phyloP scores from a whole-genome alignment of 108 stramenopile species.

The Ochromonas danica region DNA sequence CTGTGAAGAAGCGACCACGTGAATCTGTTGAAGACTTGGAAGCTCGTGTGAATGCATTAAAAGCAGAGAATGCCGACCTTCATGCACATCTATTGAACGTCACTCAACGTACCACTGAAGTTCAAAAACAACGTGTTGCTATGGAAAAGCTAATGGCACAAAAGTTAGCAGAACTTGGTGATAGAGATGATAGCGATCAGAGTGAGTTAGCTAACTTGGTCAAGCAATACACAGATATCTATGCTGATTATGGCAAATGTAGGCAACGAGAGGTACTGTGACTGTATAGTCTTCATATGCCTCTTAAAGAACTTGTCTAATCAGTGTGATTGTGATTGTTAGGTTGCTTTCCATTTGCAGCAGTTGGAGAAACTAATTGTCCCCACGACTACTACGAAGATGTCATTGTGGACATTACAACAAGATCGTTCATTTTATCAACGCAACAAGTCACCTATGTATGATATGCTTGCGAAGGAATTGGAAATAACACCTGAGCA shows the following conservation, averaged over 20 bases:
- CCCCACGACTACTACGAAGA: conserved; percentile 80
- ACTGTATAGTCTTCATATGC: no score
- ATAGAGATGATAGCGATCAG: not conserved
- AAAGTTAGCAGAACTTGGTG: conserved; percentile 1
- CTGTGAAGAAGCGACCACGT: conserved; percentile 9
- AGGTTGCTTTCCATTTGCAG: conserved; percentile 71
- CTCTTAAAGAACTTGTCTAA: no score
- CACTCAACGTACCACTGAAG: conserved; percentile 36
- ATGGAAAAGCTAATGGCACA: conserved; percentile 23
- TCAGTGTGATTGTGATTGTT: not conserved
- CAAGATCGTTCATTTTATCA: conserved; percentile 65
- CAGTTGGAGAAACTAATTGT: conserved; percentile 69
- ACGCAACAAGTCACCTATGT: conserved; percentile 66
- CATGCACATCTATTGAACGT: conserved; percentile 32
- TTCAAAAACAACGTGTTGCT: conserved; percentile 17
- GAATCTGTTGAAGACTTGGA: conserved; percentile 23
- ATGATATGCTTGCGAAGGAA: conserved; percentile 69
- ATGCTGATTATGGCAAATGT: conserved; percentile 74
- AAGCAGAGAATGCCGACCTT: conserved; percentile 26
- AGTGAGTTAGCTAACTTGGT: conserved; percentile 14
- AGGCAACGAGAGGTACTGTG: conserved; percentile 64
- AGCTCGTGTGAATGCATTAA: not conserved
- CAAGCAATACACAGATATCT: conserved; percentile 67
- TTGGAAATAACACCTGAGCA: conserved; percentile 71
- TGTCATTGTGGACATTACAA: conserved; percentile 77